Percentiles rank a stretch among this genome's conserved stretches.
Conservation (phyloP, 495 filamentous ascomycete genomes). For the Chlorociboria aeruginascens region DNA sequence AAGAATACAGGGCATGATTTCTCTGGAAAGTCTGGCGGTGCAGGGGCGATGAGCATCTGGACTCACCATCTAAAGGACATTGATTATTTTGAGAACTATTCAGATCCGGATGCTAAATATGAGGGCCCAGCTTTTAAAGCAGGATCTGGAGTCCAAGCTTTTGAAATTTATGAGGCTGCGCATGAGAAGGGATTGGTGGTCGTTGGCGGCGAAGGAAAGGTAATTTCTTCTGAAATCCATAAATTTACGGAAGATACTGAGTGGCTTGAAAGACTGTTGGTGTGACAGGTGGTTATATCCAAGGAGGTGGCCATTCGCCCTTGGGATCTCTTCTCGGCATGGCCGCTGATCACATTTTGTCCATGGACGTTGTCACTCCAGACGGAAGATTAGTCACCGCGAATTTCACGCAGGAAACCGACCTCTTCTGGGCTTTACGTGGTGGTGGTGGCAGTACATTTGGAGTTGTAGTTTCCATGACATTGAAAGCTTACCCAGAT, state of each 20-base stretch:
- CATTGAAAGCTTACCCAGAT: slow-evolving; percentile 4
- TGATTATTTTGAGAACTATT: slow-evolving; percentile 4
- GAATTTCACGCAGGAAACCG: slow-evolving; percentile 38
- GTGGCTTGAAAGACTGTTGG: slow-evolving; percentile 3
- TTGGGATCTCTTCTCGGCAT: slow-evolving; percentile 44
- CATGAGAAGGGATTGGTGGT: slow-evolving; percentile 32
- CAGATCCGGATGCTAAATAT: slow-evolving; percentile 19
- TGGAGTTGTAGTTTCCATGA: slow-evolving; percentile 9
- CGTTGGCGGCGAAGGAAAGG: slow-evolving; percentile 34
- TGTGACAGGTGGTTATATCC: slow-evolving; percentile 41
- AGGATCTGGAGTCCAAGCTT: slow-evolving; percentile 46
- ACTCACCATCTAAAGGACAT: slow-evolving; percentile 14
- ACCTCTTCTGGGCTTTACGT: slow-evolving; percentile 58
- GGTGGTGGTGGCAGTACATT: slow-evolving; percentile 30
- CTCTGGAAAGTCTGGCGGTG: slow-evolving; percentile 27
- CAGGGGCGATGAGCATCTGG: slow-evolving; percentile 13
- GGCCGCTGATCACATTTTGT: slow-evolving; percentile 47
- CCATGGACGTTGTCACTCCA: slow-evolving; percentile 47
- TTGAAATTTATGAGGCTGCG: slow-evolving; percentile 37
- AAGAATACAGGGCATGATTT: slow-evolving; percentile 53
- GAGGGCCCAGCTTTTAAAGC: slow-evolving; percentile 26
- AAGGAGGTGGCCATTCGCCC: slow-evolving; percentile 48
- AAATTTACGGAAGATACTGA: background rate
- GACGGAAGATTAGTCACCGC: slow-evolving; percentile 38
- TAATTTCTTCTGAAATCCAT: background rate